Conservation (phyloP, 352 stramenopile genomes). For the Pythium coloratum region DNA sequence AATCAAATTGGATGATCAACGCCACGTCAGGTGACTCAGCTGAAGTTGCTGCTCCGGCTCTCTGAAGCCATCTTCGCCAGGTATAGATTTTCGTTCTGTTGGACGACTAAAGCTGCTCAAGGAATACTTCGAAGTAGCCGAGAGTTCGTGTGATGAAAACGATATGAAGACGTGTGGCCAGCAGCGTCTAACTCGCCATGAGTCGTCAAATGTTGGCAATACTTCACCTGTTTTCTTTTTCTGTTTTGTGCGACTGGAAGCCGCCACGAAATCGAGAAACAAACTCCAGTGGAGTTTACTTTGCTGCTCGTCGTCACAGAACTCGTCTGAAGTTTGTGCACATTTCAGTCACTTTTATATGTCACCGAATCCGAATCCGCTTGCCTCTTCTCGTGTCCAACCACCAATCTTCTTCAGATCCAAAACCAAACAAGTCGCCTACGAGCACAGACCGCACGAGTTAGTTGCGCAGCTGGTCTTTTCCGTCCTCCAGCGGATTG, state of each 20-base stretch:
- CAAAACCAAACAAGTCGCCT: neutral
- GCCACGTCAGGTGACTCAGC: neutral
- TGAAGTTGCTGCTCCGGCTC: neutral
- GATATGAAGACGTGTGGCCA: neutral
- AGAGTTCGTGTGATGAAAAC: neutral
- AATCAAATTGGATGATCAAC: neutral
- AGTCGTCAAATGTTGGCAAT: constrained; percentile 1
- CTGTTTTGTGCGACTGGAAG: neutral
- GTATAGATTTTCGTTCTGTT: neutral
- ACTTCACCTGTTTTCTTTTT: neutral
- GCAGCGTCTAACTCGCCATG: neutral
- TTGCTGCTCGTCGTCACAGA: neutral
- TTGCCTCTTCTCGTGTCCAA: neutral
- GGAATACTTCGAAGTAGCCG: neutral
- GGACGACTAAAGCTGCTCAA: neutral
- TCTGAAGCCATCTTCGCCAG: constrained; percentile 6
- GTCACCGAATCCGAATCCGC: neutral
- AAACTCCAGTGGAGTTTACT: neutral
- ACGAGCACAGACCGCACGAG: no score
- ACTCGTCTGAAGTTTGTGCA: neutral
- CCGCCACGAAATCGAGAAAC: neutral
- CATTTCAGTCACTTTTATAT: neutral
- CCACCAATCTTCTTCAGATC: neutral
- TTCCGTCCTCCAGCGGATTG: constrained; percentile 5
- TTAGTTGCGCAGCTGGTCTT: neutral